Percentiles rank a stretch among this genome's conserved stretches.
These are phyloP conservation scores for Fusarium staphyleae DNA, from an alignment of 2,329 filamentous ascomycete species.

Conservation along the genomic window DNA sequence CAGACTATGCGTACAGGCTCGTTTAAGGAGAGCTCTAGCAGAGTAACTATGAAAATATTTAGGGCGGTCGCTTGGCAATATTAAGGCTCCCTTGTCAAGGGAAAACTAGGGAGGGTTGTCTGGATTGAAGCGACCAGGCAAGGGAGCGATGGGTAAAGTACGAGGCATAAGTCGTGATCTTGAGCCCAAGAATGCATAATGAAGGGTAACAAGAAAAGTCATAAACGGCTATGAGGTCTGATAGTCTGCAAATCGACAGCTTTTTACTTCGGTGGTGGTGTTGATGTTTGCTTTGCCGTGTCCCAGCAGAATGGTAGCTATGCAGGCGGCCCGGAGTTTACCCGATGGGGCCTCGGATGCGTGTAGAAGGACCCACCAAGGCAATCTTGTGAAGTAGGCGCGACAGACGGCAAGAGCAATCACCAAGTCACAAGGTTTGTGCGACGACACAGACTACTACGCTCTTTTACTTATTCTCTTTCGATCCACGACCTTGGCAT, in stretches of 20 bases:
- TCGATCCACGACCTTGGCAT: conserved; percentile 10
- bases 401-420: conserved; percentile 30
- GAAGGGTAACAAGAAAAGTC: neutral
- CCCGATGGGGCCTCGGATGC: conserved; percentile 32
- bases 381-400: conserved; percentile 41
- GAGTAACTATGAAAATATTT: neutral
- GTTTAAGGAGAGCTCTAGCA: neutral
- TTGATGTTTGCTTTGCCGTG: conserved; percentile 16
- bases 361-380: conserved; percentile 30
- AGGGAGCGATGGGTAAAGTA: neutral
- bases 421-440: conserved; percentile 30
- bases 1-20: neutral
- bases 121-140: neutral
- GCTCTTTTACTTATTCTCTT: conserved; percentile 10
- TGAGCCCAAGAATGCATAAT: neutral
- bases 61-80: conserved; percentile 1
- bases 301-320: conserved; percentile 29
- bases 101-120: conserved; percentile 23
- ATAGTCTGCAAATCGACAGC: neutral
- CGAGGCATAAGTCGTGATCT: neutral
- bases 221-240: neutral
- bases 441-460: conserved; percentile 27
- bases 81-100: conserved; percentile 25
- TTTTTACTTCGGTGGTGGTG: conserved; percentile 4
- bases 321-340: conserved; percentile 36